These are phyloP conservation scores for Narthecium ossifragum DNA, from an alignment of 106 monocot species.

Conservation along the genomic window DNA sequence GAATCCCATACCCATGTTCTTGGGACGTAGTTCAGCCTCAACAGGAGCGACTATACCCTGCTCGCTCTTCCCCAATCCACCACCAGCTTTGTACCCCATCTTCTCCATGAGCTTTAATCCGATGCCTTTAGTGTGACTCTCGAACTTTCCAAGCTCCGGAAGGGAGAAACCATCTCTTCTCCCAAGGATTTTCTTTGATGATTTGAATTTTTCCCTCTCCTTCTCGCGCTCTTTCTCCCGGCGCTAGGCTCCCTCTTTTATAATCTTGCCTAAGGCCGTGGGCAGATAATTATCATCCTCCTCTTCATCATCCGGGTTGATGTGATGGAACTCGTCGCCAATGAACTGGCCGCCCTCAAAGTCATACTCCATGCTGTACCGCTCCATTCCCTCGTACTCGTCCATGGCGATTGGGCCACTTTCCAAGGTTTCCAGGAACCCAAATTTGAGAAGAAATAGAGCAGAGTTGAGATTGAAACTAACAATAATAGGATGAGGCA, in stretches of 20 bases:
- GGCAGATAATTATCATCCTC: constrained; percentile 41
- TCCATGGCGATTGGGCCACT: too few species aligned
- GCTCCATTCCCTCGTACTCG: constrained; percentile 46
- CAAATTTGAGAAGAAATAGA: too few species aligned
- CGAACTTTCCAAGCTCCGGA: constrained; percentile 36
- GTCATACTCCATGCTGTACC: constrained; percentile 57
- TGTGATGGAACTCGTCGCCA: constrained; percentile 56
- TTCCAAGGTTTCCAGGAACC: too few species aligned
- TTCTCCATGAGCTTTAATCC: constrained; percentile 64
- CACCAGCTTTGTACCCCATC: constrained; percentile 81
- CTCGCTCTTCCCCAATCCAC: constrained; percentile 73
- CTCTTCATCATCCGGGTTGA: constrained; percentile 23
- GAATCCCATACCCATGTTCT: constrained; percentile 85
- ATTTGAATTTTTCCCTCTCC: constrained; percentile 23
- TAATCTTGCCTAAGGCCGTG: constrained; percentile 59
- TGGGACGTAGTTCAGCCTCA: constrained; percentile 60
- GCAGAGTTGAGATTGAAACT: too few species aligned
- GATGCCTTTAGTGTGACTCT: constrained; percentile 50
- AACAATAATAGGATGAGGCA: too few species aligned
- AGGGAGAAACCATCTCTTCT: constrained; percentile 11
- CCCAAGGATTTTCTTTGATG: constrained; percentile 6
- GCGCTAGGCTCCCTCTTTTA: constrained; percentile 52
- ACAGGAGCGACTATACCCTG: constrained; percentile 71
- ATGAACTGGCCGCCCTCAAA: constrained; percentile 54
- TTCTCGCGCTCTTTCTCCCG: constrained; percentile 21